A percentile compares a stretch with the other conserved stretches of the same genome.
Conservation (phyloP, 208 protist species). For the Phytomonas sp. region DNA sequence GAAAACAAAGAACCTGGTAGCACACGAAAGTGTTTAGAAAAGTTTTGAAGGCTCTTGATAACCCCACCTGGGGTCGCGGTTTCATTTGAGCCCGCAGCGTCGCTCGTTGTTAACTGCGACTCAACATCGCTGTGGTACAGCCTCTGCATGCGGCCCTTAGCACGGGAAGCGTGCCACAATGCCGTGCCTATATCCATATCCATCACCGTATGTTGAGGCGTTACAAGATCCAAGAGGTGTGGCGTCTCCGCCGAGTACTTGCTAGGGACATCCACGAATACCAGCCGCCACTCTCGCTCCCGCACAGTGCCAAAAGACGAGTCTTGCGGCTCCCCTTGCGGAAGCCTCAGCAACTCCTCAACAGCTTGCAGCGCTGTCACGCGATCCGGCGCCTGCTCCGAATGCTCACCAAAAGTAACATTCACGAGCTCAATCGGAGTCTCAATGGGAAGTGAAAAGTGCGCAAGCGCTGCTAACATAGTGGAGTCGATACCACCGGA, state of each 20-base stretch:
- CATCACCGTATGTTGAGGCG: constrained; percentile 88
- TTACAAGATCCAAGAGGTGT: constrained; percentile 61
- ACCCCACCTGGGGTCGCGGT: not conserved
- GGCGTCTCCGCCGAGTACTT: constrained; percentile 20
- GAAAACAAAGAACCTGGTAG: not conserved
- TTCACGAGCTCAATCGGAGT: constrained; percentile 93
- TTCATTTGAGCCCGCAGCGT: not conserved
- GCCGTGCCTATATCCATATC: constrained; percentile 94
- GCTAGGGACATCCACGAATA: constrained; percentile 80
- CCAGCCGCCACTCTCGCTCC: constrained; percentile 78
- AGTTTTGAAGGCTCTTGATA: constrained; percentile 17
- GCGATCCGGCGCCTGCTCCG: constrained; percentile 77
- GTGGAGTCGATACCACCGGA: constrained; percentile 93
- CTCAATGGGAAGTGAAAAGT: constrained; percentile 65
- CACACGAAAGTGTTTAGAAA: constrained; percentile 34
- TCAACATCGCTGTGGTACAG: constrained; percentile 29
- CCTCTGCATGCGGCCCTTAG: constrained; percentile 68
- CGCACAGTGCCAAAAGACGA: not conserved
- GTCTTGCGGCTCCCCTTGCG: constrained; percentile 12
- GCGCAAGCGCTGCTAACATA: constrained; percentile 86
- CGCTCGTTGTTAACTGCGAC: not conserved
- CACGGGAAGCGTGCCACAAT: constrained; percentile 90
- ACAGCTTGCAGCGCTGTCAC: constrained; percentile 63
- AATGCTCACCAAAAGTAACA: constrained; percentile 85
- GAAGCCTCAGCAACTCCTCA: constrained; percentile 73